phyloP scores from a whole-genome alignment of 2,329 filamentous ascomycete genomes.

The Colletotrichum lupini region DNA sequence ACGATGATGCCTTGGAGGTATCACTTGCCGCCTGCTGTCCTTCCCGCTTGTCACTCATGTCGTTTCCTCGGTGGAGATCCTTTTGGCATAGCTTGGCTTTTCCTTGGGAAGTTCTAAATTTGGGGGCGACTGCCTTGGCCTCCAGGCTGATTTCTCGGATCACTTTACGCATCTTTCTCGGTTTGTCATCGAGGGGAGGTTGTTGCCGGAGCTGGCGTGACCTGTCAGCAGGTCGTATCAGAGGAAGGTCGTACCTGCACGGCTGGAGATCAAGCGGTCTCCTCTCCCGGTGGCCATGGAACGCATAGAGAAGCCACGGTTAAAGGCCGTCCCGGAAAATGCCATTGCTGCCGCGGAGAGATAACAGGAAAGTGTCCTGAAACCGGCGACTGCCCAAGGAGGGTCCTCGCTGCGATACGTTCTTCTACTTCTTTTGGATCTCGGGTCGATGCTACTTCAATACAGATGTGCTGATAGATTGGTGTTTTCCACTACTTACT shows the following conservation, averaged over 20 bases:
- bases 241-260: background rate
- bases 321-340: background rate
- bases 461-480: background rate
- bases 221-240: background rate
- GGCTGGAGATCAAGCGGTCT: background rate
- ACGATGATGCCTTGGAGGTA: slow-evolving; percentile 18
- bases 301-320: background rate
- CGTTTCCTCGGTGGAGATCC: background rate
- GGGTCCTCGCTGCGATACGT: background rate
- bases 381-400: background rate
- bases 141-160: background rate
- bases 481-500: background rate
- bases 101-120: background rate
- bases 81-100: slow-evolving; percentile 10
- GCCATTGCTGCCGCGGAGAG: background rate
- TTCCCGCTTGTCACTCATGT: background rate
- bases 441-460: no score
- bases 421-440: background rate
- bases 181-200: background rate
- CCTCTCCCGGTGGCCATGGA: background rate
- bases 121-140: slow-evolving; percentile 5
- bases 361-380: background rate
- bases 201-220: background rate
- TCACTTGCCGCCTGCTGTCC: slow-evolving; percentile 21
- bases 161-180: no score